phyloP scores from a whole-genome alignment of 352 stramenopile species.

The Pythium sp. region DNA sequence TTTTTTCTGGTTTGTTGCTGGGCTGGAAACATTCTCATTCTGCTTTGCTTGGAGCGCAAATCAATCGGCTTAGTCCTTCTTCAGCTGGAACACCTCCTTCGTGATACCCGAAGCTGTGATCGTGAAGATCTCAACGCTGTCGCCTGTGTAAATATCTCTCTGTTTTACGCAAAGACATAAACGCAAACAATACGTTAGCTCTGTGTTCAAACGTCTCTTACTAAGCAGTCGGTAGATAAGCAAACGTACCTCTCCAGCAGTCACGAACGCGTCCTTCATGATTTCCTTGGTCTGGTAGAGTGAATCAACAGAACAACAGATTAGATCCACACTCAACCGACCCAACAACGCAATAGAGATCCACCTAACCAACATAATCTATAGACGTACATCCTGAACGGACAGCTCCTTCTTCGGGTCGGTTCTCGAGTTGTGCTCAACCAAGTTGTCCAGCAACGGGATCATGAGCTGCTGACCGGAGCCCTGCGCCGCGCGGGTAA shows the following conservation, averaged over 20 bases:
- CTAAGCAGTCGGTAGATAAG: background rate
- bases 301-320: background rate
- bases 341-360: too few species aligned
- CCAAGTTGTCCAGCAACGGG: constrained; percentile 97
- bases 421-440: constrained; percentile 87
- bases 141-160: constrained; percentile 99
- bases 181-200: constrained; percentile 5
- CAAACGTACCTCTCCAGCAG: constrained; percentile 88
- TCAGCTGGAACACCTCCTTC: constrained; percentile 92
- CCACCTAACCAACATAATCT: background rate
- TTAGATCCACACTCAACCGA: background rate
- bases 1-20: background rate
- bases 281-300: constrained; percentile 90
- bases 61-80: constrained; percentile 88
- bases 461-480: constrained; percentile 96
- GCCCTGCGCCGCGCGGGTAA: constrained; percentile 79
- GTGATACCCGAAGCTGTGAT: constrained; percentile 93
- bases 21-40: background rate
- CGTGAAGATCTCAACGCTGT: constrained; percentile 97
- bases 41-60: background rate
- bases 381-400: constrained; percentile 73
- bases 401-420: constrained; percentile 92
- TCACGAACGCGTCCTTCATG: constrained; percentile 99
- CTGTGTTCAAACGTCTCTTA: background rate
- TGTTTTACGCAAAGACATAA: constrained; percentile 19